Percentiles rank a stretch among this genome's conserved stretches.
phyloP scores from a whole-genome alignment of 139 green algal species.

The Choricystis sp. region DNA sequence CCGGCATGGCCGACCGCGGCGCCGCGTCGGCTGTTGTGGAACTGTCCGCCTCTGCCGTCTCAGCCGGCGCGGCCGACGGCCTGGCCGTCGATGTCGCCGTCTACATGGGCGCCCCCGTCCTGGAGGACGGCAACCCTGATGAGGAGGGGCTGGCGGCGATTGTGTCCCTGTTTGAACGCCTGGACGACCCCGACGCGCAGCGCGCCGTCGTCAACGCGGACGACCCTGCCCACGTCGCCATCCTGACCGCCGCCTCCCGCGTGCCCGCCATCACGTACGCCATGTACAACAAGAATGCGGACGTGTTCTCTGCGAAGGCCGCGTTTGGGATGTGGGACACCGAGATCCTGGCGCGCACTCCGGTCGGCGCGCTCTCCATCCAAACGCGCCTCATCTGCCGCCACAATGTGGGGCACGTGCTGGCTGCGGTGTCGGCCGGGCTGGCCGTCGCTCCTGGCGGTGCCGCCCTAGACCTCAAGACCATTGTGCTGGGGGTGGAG shows the following conservation, averaged over 20 bases:
- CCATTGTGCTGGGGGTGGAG: slow-evolving; percentile 72
- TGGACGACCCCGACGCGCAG: slow-evolving; percentile 30
- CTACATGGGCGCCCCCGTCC: slow-evolving; percentile 58
- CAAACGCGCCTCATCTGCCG: slow-evolving; percentile 61
- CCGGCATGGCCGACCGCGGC: slow-evolving; percentile 64
- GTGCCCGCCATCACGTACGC: slow-evolving; percentile 56
- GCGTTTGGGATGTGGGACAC: slow-evolving; percentile 73
- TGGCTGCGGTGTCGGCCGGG: slow-evolving; percentile 65
- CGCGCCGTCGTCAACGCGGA: slow-evolving; percentile 19
- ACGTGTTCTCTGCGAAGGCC: slow-evolving; percentile 6
- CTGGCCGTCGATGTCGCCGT: slow-evolving; percentile 55
- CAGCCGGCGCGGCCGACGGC: slow-evolving; percentile 5
- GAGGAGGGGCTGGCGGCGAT: slow-evolving; percentile 4
- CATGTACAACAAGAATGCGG: slow-evolving; percentile 17
- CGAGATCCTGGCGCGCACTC: slow-evolving; percentile 21
- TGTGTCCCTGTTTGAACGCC: slow-evolving; percentile 23
- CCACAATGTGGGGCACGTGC: slow-evolving; percentile 77
- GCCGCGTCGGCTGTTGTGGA: slow-evolving; percentile 32
- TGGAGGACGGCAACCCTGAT: slow-evolving; percentile 7
- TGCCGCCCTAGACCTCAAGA: slow-evolving; percentile 18
- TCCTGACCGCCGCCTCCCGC: not conserved
- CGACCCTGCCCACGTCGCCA: not conserved
- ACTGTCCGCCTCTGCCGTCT: slow-evolving; percentile 16
- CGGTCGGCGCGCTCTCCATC: slow-evolving; percentile 30
- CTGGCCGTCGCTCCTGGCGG: slow-evolving; percentile 36